phyloP scores from a whole-genome alignment of 2,329 filamentous ascomycete species.

The Fusarium sp. region DNA sequence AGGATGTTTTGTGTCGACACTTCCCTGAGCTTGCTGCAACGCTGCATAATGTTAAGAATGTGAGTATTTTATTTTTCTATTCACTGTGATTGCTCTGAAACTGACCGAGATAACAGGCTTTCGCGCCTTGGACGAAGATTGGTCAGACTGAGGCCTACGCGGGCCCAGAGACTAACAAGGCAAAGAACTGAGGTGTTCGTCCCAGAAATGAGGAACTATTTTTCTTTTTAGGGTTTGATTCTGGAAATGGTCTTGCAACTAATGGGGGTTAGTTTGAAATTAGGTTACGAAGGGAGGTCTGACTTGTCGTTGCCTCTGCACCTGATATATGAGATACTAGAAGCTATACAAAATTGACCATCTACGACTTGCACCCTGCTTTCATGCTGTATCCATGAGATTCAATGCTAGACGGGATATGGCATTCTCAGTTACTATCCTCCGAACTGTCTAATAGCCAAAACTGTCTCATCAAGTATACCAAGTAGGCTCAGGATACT shows the following conservation, averaged over 20 bases:
- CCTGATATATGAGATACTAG: fast-evolving
- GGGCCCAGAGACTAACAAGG: slow-evolving; percentile 17
- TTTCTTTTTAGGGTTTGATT: fast-evolving
- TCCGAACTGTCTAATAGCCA: fast-evolving
- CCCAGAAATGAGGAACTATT: fast-evolving
- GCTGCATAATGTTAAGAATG: slow-evolving; percentile 8
- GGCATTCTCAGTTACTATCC: fast-evolving
- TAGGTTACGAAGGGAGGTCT: fast-evolving
- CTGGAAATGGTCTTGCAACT: fast-evolving
- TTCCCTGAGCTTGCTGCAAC: slow-evolving; percentile 23
- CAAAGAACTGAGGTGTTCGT: neutral
- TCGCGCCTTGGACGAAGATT: slow-evolving; percentile 24
- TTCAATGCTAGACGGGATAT: neutral
- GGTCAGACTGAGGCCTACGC: slow-evolving; percentile 10
- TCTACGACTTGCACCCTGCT: fast-evolving
- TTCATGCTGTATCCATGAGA: fast-evolving
- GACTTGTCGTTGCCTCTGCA: fast-evolving
- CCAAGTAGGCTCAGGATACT: slow-evolving; percentile 57
- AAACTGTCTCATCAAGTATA: neutral
- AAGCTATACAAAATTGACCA: fast-evolving
- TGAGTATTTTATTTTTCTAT: neutral
- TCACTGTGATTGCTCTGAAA: fast-evolving
- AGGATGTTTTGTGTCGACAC: slow-evolving; percentile 22
- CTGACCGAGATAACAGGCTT: slow-evolving; percentile 1
- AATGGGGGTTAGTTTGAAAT: too few species aligned